A percentile compares a stretch with the other conserved stretches of the same genome.
These are phyloP conservation scores for Sungouiella thailandica DNA, from an alignment of 805 yeast species.

Conservation along the genomic window DNA sequence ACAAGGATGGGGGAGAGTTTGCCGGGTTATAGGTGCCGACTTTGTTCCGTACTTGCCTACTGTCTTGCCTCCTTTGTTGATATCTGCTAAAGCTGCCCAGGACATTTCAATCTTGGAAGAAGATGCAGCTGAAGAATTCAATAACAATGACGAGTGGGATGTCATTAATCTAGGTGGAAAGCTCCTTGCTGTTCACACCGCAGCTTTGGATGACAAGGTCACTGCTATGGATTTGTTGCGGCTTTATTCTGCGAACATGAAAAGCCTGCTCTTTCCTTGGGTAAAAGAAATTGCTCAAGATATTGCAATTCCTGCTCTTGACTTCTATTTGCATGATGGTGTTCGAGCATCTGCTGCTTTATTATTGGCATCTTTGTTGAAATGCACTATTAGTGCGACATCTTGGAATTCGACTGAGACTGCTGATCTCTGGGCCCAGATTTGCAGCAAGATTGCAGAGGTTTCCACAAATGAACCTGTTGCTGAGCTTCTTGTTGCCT, in stretches of 20 bases:
- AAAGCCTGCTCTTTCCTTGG: slow-evolving; percentile 77
- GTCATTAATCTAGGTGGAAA: slow-evolving; percentile 87
- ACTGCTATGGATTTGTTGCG: slow-evolving; percentile 85
- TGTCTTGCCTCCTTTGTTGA: slow-evolving; percentile 85
- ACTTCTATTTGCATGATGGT: slow-evolving; percentile 89
- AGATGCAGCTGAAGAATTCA: slow-evolving; percentile 75
- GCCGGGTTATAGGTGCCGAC: slow-evolving; percentile 78
- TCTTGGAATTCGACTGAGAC: slow-evolving; percentile 58
- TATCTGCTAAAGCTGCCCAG: slow-evolving; percentile 83
- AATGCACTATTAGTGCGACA: slow-evolving; percentile 54
- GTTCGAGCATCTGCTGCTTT: slow-evolving; percentile 90
- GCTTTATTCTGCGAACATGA: slow-evolving; percentile 78
- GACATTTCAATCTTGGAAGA: slow-evolving; percentile 88
- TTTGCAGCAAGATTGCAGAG: slow-evolving; percentile 61
- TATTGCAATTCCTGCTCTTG: slow-evolving; percentile 82
- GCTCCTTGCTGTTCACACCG: slow-evolving; percentile 91
- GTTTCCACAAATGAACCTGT: slow-evolving; percentile 76
- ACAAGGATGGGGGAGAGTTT: slow-evolving; percentile 94
- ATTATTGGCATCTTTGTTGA: slow-evolving; percentile 71
- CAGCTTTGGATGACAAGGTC: slow-evolving; percentile 90
- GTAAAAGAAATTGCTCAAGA: slow-evolving; percentile 73
- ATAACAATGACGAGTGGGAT: slow-evolving; percentile 91
- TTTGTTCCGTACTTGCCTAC: slow-evolving; percentile 78
- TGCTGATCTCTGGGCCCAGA: slow-evolving; percentile 63
- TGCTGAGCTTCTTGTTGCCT: slow-evolving; percentile 73